phyloP scores from a whole-genome alignment of 495 filamentous ascomycete species.

The Xylaria venustula region DNA sequence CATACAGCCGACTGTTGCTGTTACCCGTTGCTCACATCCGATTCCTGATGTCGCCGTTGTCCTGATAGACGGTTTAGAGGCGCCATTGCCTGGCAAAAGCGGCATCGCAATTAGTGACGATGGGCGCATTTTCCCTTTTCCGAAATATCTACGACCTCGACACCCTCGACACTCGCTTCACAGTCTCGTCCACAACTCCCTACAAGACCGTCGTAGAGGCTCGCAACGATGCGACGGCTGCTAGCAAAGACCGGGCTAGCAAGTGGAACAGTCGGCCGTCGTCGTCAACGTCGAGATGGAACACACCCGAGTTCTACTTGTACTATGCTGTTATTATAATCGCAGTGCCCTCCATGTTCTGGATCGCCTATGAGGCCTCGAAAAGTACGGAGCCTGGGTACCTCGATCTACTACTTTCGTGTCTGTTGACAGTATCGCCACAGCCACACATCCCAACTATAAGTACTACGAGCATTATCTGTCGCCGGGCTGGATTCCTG shows the following conservation, averaged over 20 bases:
- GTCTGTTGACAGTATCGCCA: not conserved
- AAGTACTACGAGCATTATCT: slow-evolving; percentile 67
- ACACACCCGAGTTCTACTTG: slow-evolving; percentile 78
- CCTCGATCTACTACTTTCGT: not conserved
- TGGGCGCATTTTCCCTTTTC: slow-evolving; percentile 44
- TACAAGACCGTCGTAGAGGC: slow-evolving; percentile 51
- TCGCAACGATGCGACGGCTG: slow-evolving; percentile 26
- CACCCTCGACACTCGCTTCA: slow-evolving; percentile 91
- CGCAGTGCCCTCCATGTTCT: slow-evolving; percentile 86
- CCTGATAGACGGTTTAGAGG: slow-evolving; percentile 1
- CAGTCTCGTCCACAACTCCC: slow-evolving; percentile 65
- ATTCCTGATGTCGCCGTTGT: slow-evolving; percentile 16
- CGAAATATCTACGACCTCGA: slow-evolving; percentile 76
- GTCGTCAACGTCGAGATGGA: slow-evolving; percentile 78
- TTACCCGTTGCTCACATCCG: not conserved
- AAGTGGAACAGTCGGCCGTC: slow-evolving; percentile 43
- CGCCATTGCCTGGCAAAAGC: slow-evolving; percentile 13
- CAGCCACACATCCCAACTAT: slow-evolving; percentile 83
- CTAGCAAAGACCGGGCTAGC: slow-evolving; percentile 31
- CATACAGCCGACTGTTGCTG: not conserved
- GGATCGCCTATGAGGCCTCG: slow-evolving; percentile 80
- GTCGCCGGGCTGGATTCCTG: slow-evolving; percentile 88
- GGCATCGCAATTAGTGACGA: slow-evolving; percentile 7
- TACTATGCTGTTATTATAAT: slow-evolving; percentile 73
- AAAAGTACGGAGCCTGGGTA: slow-evolving; percentile 54